A percentile compares a stretch with the other conserved stretches of the same genome.
Conservation (phyloP, 306 rosid species). For the Sophora flavescens region DNA sequence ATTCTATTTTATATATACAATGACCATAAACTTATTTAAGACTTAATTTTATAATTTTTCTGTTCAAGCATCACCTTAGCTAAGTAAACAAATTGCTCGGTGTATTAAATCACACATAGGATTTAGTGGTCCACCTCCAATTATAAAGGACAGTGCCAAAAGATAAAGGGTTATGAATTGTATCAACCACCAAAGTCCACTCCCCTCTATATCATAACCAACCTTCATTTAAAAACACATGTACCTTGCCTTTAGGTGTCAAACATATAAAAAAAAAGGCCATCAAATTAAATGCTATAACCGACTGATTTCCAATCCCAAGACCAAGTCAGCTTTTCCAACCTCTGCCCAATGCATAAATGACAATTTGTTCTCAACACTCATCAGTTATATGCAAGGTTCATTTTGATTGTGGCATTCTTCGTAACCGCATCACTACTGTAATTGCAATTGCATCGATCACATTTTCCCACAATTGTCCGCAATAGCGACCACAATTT, state of each 20-base stretch:
- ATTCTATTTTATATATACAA: too few species aligned
- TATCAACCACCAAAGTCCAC: constrained; percentile 58
- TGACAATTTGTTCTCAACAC: constrained; percentile 42
- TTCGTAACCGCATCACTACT: too few species aligned
- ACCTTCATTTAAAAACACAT: constrained; percentile 50
- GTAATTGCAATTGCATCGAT: too few species aligned
- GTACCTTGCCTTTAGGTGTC: constrained; percentile 50
- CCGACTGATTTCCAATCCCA: constrained; percentile 46
- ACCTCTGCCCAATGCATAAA: constrained; percentile 47
- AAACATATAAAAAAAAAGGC: constrained; percentile 42
- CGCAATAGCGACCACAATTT: too few species aligned
- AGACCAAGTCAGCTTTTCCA: constrained; percentile 46
- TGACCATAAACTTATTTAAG: too few species aligned
- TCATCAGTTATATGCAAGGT: not conserved
- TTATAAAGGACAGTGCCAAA: constrained; percentile 35
- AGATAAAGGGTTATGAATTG: constrained; percentile 53
- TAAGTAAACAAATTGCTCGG: not conserved
- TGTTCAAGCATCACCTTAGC: constrained; percentile 16
- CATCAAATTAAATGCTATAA: constrained; percentile 49
- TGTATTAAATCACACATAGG: constrained; percentile 28
- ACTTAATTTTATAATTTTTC: not conserved
- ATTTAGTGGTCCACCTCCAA: constrained; percentile 42
- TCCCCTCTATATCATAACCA: constrained; percentile 40
- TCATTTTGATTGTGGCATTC: too few species aligned
- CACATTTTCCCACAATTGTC: too few species aligned